Evolutionary conservation across 2,329 filamentous ascomycete genomes (phyloP).

Genomic region (Fusarium coicis): DNA sequence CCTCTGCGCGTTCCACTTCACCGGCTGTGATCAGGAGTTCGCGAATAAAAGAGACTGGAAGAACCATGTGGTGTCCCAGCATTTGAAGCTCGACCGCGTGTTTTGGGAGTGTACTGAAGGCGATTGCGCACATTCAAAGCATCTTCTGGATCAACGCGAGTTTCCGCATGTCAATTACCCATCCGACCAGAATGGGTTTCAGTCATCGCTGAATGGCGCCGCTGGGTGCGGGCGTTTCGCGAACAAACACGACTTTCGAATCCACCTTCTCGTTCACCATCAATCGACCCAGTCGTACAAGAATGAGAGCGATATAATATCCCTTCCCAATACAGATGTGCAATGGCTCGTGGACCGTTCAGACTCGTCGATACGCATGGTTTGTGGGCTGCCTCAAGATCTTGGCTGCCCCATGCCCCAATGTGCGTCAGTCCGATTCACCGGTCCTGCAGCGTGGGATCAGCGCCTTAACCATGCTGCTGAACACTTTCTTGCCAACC

Average conservation of each 20-base stretch:
- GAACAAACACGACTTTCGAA: neutral
- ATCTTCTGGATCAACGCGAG: too few species aligned
- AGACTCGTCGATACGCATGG: fast-evolving
- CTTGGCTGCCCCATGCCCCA: neutral
- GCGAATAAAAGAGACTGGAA: fast-evolving
- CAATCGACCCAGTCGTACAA: too few species aligned
- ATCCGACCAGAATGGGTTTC: too few species aligned
- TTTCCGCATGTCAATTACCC: too few species aligned
- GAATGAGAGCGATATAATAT: too few species aligned
- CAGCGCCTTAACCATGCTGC: fast-evolving
- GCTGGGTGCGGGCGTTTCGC: too few species aligned
- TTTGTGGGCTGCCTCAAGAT: fast-evolving
- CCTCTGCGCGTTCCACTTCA: neutral
- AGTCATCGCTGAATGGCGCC: too few species aligned
- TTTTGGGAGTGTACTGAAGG: neutral
- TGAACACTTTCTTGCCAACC: fast-evolving
- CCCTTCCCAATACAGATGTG: fast-evolving
- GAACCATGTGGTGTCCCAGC: fast-evolving
- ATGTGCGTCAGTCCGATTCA: fast-evolving
- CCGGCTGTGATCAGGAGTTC: neutral
- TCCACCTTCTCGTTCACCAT: neutral
- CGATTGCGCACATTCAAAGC: too few species aligned
- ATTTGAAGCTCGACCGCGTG: fast-evolving
- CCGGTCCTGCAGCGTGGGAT: fast-evolving
- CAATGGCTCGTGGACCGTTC: fast-evolving